Conservation (phyloP, 805 yeast genomes). For the Ascoidea rubescens region DNA sequence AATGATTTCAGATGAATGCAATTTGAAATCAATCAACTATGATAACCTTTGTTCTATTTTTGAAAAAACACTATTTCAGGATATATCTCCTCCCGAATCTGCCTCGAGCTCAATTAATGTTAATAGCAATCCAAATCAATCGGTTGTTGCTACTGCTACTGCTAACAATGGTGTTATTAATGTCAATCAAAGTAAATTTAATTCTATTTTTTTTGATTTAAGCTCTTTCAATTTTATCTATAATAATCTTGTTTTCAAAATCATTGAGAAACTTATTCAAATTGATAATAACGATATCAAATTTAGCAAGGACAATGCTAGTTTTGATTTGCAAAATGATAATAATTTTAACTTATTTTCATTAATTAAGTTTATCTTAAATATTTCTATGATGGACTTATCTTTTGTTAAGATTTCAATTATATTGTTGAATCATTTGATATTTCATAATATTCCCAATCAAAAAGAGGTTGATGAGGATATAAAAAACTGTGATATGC, state of each 20-base stretch:
- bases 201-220: not conserved
- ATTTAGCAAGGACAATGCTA: not conserved
- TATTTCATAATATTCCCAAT: not conserved
- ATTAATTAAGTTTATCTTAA: too few species aligned
- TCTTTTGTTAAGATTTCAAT: not conserved
- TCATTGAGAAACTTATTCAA: not conserved
- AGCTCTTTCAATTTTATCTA: not conserved
- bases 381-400: not conserved
- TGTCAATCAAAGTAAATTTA: not conserved
- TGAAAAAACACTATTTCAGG: not conserved
- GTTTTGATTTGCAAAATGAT: not conserved
- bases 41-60: not conserved
- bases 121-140: too few species aligned
- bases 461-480: not conserved
- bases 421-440: not conserved
- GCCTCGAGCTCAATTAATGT: not conserved
- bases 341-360: not conserved
- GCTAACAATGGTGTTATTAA: too few species aligned
- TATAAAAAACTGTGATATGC: too few species aligned
- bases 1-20: not conserved
- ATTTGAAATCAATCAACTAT: not conserved
- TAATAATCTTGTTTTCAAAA: not conserved
- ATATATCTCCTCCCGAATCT: not conserved
- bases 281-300: not conserved
- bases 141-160: too few species aligned